Evolutionary conservation across 1,139 yeast genomes (phyloP).

Genomic region (Diutina scorzettiae): DNA sequence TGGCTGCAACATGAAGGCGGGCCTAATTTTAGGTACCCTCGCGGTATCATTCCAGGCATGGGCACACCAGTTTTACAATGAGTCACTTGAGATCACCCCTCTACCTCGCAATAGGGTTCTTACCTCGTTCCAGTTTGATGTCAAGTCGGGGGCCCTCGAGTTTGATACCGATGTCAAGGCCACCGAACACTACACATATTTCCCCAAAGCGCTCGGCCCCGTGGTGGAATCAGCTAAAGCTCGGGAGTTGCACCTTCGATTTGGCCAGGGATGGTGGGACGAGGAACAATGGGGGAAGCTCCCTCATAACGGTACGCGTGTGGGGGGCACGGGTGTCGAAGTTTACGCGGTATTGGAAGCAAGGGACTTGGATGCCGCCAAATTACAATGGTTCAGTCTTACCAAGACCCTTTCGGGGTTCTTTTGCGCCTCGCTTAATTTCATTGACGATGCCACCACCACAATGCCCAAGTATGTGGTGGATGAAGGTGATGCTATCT

Average conservation of each 20-base stretch:
- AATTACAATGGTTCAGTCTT: conserved; percentile 54
- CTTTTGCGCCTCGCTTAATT: conserved; percentile 90
- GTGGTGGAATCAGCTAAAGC: conserved; percentile 56
- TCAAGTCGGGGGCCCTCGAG: conserved; percentile 34
- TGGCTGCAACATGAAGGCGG: neutral
- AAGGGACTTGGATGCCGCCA: conserved; percentile 38
- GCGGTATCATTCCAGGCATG: neutral
- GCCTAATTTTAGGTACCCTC: neutral
- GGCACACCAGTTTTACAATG: conserved; percentile 28
- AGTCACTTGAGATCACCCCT: conserved; percentile 50
- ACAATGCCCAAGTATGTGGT: conserved; percentile 44
- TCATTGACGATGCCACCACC: conserved; percentile 70
- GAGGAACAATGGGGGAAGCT: conserved; percentile 76
- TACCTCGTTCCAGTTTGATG: conserved; percentile 55
- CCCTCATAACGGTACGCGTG: conserved; percentile 55
- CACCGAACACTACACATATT: conserved; percentile 26
- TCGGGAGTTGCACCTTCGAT: conserved; percentile 69
- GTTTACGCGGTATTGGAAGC: conserved; percentile 82
- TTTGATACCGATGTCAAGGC: conserved; percentile 19
- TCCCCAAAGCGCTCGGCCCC: conserved; percentile 78
- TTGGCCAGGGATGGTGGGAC: conserved; percentile 96
- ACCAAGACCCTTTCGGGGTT: conserved; percentile 77
- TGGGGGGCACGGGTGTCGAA: conserved; percentile 97
- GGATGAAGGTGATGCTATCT: conserved; percentile 9
- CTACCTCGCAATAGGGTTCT: conserved; percentile 58